Evolutionary conservation across 2,329 filamentous ascomycete species (phyloP).

Genomic region (Ilyonectria destructans): DNA sequence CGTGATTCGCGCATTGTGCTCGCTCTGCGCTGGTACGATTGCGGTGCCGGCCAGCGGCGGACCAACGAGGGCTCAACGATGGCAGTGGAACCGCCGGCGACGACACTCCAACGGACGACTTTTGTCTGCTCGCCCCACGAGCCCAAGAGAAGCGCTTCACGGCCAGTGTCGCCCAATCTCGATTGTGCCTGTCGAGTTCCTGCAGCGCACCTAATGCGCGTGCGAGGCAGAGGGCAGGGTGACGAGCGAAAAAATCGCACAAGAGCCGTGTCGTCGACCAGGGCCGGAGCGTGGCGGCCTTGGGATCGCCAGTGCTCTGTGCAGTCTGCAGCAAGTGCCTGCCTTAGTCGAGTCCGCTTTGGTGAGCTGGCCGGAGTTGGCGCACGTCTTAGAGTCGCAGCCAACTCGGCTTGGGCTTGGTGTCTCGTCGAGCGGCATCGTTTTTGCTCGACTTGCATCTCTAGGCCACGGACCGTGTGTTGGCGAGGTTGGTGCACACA

Average conservation of each 20-base stretch:
- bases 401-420: slow-evolving; percentile 7
- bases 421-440: slow-evolving; percentile 3
- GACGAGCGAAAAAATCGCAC: not conserved
- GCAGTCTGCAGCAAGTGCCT: slow-evolving; percentile 14
- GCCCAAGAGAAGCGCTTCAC: slow-evolving; percentile 37
- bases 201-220: slow-evolving; percentile 38
- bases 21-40: slow-evolving; percentile 42
- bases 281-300: not conserved
- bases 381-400: slow-evolving; percentile 22
- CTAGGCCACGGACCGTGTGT: not conserved
- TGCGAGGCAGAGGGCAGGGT: not conserved
- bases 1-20: slow-evolving; percentile 40
- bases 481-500: slow-evolving; percentile 7
- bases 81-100: slow-evolving; percentile 40
- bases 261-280: not conserved
- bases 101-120: slow-evolving; percentile 31
- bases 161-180: slow-evolving; percentile 42
- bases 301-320: slow-evolving; percentile 29
- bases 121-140: not conserved
- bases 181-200: slow-evolving; percentile 46
- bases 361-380: slow-evolving; percentile 47
- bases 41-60: slow-evolving; percentile 37
- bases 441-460: not conserved
- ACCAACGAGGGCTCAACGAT: slow-evolving; percentile 48
- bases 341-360: slow-evolving; percentile 37